Conservation (phyloP, 2,329 filamentous ascomycete genomes). For the Colletotrichum destructivum region DNA sequence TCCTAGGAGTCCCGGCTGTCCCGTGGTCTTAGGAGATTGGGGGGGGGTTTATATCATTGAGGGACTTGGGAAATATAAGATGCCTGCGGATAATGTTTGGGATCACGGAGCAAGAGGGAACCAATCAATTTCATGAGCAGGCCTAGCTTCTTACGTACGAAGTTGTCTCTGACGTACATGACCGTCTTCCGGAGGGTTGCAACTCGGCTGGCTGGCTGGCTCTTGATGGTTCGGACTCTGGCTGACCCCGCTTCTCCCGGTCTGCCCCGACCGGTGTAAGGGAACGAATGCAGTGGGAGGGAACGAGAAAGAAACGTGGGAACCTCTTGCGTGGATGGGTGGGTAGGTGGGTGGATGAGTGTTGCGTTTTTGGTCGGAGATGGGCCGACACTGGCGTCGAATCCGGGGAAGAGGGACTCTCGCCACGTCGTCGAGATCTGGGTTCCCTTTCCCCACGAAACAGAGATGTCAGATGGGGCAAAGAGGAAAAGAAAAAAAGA, state of each 20-base stretch:
- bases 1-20: conserved; percentile 3
- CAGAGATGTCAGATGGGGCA: not conserved
- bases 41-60: conserved; percentile 6
- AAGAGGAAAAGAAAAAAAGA: too few relatives aligned
- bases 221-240: not conserved
- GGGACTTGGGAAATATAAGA: not conserved
- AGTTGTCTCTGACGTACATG: not conserved
- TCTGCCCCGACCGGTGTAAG: conserved; percentile 3
- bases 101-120: not conserved
- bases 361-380: conserved; percentile 26
- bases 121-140: not conserved
- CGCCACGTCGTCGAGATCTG: not conserved
- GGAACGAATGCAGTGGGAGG: not conserved
- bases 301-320: conserved; percentile 1
- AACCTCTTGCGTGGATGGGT: not conserved
- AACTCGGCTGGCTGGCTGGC: not conserved
- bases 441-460: not conserved
- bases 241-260: not conserved
- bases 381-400: conserved; percentile 7
- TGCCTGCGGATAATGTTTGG: conserved; percentile 15
- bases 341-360: not conserved
- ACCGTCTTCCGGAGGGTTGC: not conserved
- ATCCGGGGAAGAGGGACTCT: not conserved
- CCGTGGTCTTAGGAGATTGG: conserved; percentile 3
- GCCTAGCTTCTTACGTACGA: not conserved